Base-by-base conservation (phyloP, 2,329 filamentous ascomycete genomes). In the Stromatinia cepivora region DNA sequence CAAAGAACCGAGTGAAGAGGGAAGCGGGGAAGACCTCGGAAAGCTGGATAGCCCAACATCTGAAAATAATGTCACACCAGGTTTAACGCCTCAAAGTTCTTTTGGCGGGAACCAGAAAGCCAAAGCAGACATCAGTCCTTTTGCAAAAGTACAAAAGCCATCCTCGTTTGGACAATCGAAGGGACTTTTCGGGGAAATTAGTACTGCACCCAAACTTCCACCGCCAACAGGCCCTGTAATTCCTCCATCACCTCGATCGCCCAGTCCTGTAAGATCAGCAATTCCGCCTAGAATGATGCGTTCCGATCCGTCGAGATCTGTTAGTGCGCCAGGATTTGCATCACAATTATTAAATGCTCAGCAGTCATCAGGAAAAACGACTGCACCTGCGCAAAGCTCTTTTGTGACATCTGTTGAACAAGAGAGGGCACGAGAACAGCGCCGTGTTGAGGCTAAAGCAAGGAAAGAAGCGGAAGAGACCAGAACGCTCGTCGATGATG, bases 201-300 rank as follows among this genome's bases (percentile, higher is more conserved):
- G 79, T 52, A 83, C 82, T 25, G 85, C 86, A 0, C 72, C 84
- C 34, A 86, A 91, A 68, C 81, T 86, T 13, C 86, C 85, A 58
- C 78, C 80, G 46, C 82, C 86, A 34, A 83, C 79, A 46, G 81
- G 81, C 28, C 78, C 78, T 68, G 81, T 82, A n/a, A 89, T 86
- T 73, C 89, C 90, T 56, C 86, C 82, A n/a, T 89, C 86, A 72
- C 89, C 90, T 59, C 87, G 90, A 48, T 92, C 91, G 13, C 90
- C 91, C 1, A 93, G 91, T 72, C 91, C 91, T 1, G 81, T 92
- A 36, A 87, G 90, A 46, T 82, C 84, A 66, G 84, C 86, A 53
- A 79, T 88, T 42, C 86, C 87, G 45, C 79, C 81, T 70, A 82
- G 84, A 73, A 74, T 83, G 39, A 74, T 83, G 8, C 79, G 83